Evolutionary conservation across 2,329 filamentous ascomycete species (phyloP).

Genomic region (Scytalidium sp.): DNA sequence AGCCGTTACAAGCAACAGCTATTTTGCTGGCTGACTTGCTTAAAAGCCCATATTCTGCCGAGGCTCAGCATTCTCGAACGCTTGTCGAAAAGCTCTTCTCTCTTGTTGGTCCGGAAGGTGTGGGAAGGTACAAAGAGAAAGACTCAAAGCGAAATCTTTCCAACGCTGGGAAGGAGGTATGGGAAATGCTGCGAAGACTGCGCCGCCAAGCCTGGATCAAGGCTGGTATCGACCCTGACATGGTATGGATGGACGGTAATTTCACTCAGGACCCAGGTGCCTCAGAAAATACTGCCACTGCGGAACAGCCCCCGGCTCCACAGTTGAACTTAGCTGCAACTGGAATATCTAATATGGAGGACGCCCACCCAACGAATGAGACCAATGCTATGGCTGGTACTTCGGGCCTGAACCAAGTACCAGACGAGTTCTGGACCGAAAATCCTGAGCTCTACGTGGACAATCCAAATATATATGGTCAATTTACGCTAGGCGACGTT

Average conservation of each 20-base stretch:
- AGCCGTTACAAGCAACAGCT: constrained; percentile 17
- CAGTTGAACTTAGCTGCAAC: background rate
- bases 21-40: constrained; percentile 19
- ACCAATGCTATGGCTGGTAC: background rate
- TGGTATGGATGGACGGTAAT: background rate
- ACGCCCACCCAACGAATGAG: background rate
- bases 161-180: background rate
- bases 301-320: background rate
- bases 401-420: background rate
- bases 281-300: background rate
- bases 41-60: constrained; percentile 15
- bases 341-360: background rate
- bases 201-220: background rate
- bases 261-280: background rate
- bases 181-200: background rate
- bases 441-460: background rate
- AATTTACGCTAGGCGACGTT: background rate
- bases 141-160: background rate
- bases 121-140: background rate
- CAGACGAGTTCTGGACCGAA: background rate
- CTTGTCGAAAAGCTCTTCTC: constrained; percentile 17
- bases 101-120: constrained; percentile 1
- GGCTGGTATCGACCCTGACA: background rate
- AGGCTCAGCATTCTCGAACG: constrained; percentile 14
- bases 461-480: background rate